Conservation (phyloP, 169 alveolate species). For the Plasmodium gaboni region DNA sequence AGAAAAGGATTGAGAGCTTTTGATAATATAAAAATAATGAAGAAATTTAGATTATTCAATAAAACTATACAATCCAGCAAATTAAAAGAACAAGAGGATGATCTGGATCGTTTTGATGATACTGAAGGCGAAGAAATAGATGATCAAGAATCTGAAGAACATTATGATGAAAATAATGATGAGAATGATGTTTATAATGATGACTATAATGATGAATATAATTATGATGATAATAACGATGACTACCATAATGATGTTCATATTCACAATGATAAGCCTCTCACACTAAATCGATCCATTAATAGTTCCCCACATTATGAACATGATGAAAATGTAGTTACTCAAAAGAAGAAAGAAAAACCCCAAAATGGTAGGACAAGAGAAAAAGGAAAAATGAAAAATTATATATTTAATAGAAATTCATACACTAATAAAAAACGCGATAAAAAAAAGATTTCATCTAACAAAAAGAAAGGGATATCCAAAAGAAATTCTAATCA, state of each 20-base stretch:
- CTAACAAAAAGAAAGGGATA: background rate
- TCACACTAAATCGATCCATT: background rate
- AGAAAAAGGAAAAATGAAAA: background rate
- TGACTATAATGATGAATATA: conserved; percentile 22
- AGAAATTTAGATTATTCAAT: conserved; percentile 39
- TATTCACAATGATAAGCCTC: too few relatives aligned
- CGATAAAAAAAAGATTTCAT: background rate
- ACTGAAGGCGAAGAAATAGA: conserved; percentile 4
- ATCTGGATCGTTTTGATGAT: conserved; percentile 17
- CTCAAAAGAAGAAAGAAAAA: conserved; percentile 6
- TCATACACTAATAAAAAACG: conserved; percentile 29
- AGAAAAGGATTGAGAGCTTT: conserved; percentile 5
- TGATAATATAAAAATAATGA: conserved; percentile 24
- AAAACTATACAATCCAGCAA: conserved; percentile 4
- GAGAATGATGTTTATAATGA: conserved; percentile 25
- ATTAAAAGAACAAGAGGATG: background rate
- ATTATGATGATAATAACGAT: background rate
- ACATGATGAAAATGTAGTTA: conserved; percentile 4
- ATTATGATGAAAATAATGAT: conserved; percentile 15
- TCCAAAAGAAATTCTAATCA: too few relatives aligned
- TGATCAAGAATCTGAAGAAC: conserved; percentile 9
- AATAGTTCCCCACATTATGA: conserved; percentile 34
- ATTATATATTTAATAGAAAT: background rate
- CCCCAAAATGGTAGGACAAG: background rate
- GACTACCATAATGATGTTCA: conserved; percentile 1